Conservation (phyloP, 2,329 filamentous ascomycete genomes). For the Fusarium sp. region DNA sequence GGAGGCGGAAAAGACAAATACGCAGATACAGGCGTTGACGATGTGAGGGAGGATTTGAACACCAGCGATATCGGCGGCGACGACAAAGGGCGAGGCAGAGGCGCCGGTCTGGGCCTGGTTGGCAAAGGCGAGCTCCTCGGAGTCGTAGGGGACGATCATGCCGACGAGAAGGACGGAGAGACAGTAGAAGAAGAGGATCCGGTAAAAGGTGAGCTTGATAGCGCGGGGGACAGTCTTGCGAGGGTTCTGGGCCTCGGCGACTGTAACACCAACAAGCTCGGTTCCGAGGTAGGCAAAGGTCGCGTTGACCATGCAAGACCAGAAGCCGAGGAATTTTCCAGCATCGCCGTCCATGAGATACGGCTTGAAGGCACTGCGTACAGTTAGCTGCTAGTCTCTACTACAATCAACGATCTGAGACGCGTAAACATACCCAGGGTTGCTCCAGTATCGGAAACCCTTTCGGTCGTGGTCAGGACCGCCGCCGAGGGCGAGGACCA, state of each 20-base stretch:
- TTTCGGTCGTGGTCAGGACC: slow-evolving; percentile 69
- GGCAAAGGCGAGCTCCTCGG: slow-evolving; percentile 65
- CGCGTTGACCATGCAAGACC: slow-evolving; percentile 77
- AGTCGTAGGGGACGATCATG: slow-evolving; percentile 80
- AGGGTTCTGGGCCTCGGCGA: slow-evolving; percentile 82
- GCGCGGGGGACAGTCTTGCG: slow-evolving; percentile 78
- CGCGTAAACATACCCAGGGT: slow-evolving; percentile 55
- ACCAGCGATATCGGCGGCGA: slow-evolving; percentile 71
- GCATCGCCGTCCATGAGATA: slow-evolving; percentile 41
- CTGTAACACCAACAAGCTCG: slow-evolving; percentile 79
- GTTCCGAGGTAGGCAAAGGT: slow-evolving; percentile 83
- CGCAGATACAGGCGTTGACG: slow-evolving; percentile 76
- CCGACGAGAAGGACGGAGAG: slow-evolving; percentile 77
- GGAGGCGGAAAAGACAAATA: slow-evolving; percentile 80
- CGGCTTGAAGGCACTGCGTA: slow-evolving; percentile 50
- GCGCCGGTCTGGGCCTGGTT: slow-evolving; percentile 52
- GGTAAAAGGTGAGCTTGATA: slow-evolving; percentile 83
- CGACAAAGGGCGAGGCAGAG: slow-evolving; percentile 74
- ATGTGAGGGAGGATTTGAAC: slow-evolving; percentile 72
- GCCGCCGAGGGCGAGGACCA: slow-evolving; percentile 71
- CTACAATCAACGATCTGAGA: no score
- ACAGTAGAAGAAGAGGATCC: slow-evolving; percentile 83
- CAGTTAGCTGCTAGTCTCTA: background rate
- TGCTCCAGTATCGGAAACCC: slow-evolving; percentile 72
- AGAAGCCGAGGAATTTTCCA: slow-evolving; percentile 70